Evolutionary conservation across 129 eudicot genomes (phyloP), one percentile per base, ranked within the genome.

Genomic region (Chrysanthemum seticuspe): DNA sequence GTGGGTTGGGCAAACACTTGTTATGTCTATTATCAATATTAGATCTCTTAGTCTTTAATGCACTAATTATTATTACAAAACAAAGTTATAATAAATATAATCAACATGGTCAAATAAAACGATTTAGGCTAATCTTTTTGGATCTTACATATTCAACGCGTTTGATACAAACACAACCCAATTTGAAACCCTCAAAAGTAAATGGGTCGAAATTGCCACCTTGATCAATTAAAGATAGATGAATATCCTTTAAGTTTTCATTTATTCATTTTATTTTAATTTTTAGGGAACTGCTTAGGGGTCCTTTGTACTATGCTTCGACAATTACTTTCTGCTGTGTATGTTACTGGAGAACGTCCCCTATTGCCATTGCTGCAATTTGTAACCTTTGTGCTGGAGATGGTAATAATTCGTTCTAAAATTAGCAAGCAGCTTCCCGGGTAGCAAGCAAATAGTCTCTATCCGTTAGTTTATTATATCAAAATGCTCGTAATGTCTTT

Each of bases 311-410:
- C 80, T 93, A 93, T 73, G 97, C 91, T 14, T 58, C 74, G 10
- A 71, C 98, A 15, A 86, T 93, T 77, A 87, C 97, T 29, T 80
- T 89, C 65, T 90, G 90, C 63, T 65, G 87, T 76, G 75, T 81
- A 5, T 52, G 78, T 7, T 93, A 83, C 68, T 93, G 97, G 98
- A 86, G 95, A 74, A 86, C 86, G 14, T 93, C 97, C 57, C 97
- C 98, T 0, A 82, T 87, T 54, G 87, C 81, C 57, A 87, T 89
- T 80, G 97, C 95, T 76, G 80, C 89, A 49, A 68, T 93, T 27
- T 89, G 97, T 81, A 93, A 89, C 86, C 92, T 93, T 56, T 89
- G 89, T 57, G 97, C 98, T 13, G 98, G 98, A 85, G 98, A 93
- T 71, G 98, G 96, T 93, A 84, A 9, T 15, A 1, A 47, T 67